Evolutionary conservation across 2,329 filamentous ascomycete genomes (phyloP).

Genomic region (Epichloe coenophiala): DNA sequence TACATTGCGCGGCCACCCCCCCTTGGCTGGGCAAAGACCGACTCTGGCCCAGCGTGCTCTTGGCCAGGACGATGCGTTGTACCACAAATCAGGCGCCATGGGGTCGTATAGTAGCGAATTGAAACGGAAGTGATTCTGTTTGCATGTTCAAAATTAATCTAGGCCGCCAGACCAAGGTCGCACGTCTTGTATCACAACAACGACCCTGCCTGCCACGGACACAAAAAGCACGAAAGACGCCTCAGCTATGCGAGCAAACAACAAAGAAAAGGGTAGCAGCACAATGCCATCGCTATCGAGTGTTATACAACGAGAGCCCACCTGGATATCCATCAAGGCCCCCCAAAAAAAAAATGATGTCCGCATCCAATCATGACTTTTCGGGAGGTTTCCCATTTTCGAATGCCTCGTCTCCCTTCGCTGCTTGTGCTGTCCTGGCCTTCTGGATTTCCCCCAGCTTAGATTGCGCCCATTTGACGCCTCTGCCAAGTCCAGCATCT

Average conservation of each 20-base stretch:
- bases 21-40: too few species aligned
- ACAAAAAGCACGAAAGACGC: background rate
- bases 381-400: constrained; percentile 9
- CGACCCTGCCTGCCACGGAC: background rate
- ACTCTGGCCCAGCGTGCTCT: too few species aligned
- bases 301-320: background rate
- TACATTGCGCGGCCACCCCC: too few species aligned
- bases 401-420: background rate
- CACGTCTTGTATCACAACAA: too few species aligned
- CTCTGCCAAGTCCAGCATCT: constrained; percentile 14
- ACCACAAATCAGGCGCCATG: too few species aligned
- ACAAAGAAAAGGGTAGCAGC: background rate
- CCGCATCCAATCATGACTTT: constrained; percentile 12
- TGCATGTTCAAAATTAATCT: too few species aligned
- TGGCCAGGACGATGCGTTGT: too few species aligned
- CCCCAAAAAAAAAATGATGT: constrained; percentile 2
- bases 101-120: too few species aligned
- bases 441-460: constrained; percentile 4
- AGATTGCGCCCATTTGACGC: constrained; percentile 8
- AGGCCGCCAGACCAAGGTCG: too few species aligned
- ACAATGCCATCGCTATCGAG: background rate
- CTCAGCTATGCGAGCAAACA: constrained; percentile 2
- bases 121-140: too few species aligned
- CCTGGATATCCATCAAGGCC: background rate
- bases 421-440: background rate